A percentile compares a stretch with the other conserved stretches of the same genome.
Conservation (phyloP, 2,329 filamentous ascomycete species). For the Sclerotinia spermophila region DNA sequence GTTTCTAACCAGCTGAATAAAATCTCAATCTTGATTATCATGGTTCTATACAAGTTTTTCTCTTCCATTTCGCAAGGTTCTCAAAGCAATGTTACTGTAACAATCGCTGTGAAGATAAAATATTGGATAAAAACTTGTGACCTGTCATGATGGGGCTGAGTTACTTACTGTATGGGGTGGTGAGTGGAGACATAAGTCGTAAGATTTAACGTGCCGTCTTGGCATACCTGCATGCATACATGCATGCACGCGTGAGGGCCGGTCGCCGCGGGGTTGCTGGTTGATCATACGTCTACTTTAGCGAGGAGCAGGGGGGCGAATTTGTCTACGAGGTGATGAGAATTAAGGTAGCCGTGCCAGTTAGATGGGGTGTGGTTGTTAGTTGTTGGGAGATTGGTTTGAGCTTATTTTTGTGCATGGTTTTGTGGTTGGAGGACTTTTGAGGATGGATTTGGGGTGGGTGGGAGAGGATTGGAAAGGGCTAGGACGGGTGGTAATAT, state of each 20-base stretch:
- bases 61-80: background rate
- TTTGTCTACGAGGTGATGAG: background rate
- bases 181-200: background rate
- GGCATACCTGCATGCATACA: too few species aligned
- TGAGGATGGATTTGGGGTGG: background rate
- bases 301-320: background rate
- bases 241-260: too few species aligned
- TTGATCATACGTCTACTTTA: background rate
- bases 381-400: background rate
- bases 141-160: background rate
- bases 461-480: background rate
- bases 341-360: background rate
- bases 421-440: background rate
- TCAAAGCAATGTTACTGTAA: background rate
- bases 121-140: background rate
- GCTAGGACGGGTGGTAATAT: background rate
- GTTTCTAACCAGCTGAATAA: background rate
- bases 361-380: background rate
- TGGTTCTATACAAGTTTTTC: background rate
- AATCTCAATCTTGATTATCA: background rate
- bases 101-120: background rate
- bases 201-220: background rate
- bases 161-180: background rate
- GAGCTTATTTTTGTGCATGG: background rate
- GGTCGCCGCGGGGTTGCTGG: background rate